phyloP scores from a whole-genome alignment of 2,329 filamentous ascomycete species.

The Akanthomyces uredinophilus region DNA sequence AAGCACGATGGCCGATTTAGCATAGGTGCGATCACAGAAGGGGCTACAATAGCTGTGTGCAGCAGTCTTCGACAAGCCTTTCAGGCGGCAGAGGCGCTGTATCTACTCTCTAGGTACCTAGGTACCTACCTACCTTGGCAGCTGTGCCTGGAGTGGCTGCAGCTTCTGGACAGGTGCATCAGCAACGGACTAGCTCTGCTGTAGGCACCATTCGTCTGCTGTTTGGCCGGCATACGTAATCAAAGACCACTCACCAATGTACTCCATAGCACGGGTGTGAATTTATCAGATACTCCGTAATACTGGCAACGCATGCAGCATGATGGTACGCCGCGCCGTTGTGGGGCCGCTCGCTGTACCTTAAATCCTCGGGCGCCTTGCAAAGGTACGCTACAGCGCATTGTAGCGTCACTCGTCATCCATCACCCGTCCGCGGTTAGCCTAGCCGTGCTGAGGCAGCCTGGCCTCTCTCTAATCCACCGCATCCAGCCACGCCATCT shows the following conservation, averaged over 20 bases:
- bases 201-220: too few species aligned
- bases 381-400: too few species aligned
- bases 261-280: too few species aligned
- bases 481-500: background rate
- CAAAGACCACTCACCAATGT: too few species aligned
- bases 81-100: background rate
- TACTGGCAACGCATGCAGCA: background rate
- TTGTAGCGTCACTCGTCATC: slow-evolving; percentile 3
- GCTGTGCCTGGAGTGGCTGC: too few species aligned
- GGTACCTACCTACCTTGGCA: too few species aligned
- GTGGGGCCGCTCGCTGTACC: background rate
- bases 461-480: background rate
- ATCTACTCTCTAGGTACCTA: too few species aligned
- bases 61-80: background rate
- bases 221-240: too few species aligned
- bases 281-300: too few species aligned
- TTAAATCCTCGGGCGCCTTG: background rate
- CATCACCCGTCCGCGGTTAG: background rate
- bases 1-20: background rate
- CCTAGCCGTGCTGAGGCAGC: slow-evolving; percentile 3
- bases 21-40: background rate
- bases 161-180: too few species aligned
- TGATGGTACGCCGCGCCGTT: background rate
- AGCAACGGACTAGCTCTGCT: too few species aligned
- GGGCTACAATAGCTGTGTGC: background rate